Conservation (phyloP, 192 early-diverging fungal genomes). For the Backusella psychrophila region DNA sequence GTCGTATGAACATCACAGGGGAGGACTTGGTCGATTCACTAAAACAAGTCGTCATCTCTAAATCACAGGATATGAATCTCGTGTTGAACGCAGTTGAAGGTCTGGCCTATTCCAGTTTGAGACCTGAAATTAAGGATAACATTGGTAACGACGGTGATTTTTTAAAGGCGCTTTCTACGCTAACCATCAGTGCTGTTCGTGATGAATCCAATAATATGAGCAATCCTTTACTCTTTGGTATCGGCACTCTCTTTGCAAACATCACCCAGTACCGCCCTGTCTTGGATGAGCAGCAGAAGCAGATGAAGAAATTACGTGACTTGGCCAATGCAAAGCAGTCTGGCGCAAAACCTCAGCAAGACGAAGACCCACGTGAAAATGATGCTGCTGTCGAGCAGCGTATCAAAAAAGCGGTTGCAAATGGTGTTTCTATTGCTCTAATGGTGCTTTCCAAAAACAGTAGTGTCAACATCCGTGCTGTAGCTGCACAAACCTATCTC, state of each 20-base stretch:
- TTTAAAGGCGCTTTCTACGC: conserved; percentile 53
- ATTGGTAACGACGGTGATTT: conserved; percentile 58
- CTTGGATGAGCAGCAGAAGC: conserved; percentile 77
- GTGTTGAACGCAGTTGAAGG: conserved; percentile 70
- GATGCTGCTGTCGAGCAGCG: conserved; percentile 64
- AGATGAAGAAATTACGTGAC: conserved; percentile 66
- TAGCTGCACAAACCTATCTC: conserved; percentile 63
- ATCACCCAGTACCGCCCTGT: conserved; percentile 67
- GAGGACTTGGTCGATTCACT: conserved; percentile 54
- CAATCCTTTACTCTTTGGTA: conserved; percentile 63
- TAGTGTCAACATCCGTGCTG: conserved; percentile 60
- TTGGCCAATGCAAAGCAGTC: conserved; percentile 26
- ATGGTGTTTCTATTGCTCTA: conserved; percentile 56
- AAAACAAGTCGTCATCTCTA: conserved; percentile 46
- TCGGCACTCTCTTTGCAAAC: conserved; percentile 74
- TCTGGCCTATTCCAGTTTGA: conserved; percentile 77
- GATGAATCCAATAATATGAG: conserved; percentile 35
- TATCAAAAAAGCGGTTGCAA: conserved; percentile 48
- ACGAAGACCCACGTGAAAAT: conserved; percentile 52
- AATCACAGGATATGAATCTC: conserved; percentile 29
- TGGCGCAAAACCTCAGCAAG: not conserved
- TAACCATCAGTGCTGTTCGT: conserved; percentile 41
- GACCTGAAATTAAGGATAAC: conserved; percentile 66
- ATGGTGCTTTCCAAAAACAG: conserved; percentile 48
- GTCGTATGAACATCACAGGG: conserved; percentile 20